A percentile compares a stretch with the other conserved stretches of the same genome.
Evolutionary conservation across 2,329 filamentous ascomycete genomes (phyloP).

Genomic region (Aspergillus niger): DNA sequence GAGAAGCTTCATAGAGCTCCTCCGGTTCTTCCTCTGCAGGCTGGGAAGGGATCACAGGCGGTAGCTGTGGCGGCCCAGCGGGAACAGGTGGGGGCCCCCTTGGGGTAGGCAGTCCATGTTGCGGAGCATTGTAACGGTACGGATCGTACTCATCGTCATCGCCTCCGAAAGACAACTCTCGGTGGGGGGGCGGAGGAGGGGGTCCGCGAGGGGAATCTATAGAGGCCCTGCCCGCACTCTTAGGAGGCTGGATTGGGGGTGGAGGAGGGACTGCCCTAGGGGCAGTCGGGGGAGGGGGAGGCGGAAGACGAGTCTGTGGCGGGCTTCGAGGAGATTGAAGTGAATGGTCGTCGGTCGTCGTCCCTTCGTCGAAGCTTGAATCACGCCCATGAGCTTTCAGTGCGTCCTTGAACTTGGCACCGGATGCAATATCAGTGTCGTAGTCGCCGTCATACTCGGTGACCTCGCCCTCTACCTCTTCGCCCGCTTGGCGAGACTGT

Average conservation of each 20-base stretch:
- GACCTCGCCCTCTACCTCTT: constrained; percentile 73
- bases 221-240: constrained; percentile 39
- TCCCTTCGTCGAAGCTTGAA: constrained; percentile 71
- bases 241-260: constrained; percentile 62
- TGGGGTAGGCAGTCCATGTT: constrained; percentile 33
- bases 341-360: constrained; percentile 57
- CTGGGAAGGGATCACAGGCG: constrained; percentile 27
- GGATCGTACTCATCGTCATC: constrained; percentile 57
- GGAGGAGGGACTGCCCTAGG: constrained; percentile 67
- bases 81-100: constrained; percentile 30
- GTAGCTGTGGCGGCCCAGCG: constrained; percentile 22
- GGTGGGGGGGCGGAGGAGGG: constrained; percentile 52
- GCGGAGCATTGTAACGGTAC: constrained; percentile 53
- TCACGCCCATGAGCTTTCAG: constrained; percentile 79
- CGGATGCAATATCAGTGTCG: constrained; percentile 94
- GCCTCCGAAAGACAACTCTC: constrained; percentile 46
- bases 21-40: constrained; percentile 43
- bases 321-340: constrained; percentile 49
- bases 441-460: constrained; percentile 98
- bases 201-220: constrained; percentile 37
- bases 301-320: constrained; percentile 41
- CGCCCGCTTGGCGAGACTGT: constrained; percentile 51
- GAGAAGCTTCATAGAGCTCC: constrained; percentile 50
- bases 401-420: constrained; percentile 90
- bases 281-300: constrained; percentile 59